Evolutionary conservation across 2,329 filamentous ascomycete genomes (phyloP).

Genomic region (Monilinia laxa): DNA sequence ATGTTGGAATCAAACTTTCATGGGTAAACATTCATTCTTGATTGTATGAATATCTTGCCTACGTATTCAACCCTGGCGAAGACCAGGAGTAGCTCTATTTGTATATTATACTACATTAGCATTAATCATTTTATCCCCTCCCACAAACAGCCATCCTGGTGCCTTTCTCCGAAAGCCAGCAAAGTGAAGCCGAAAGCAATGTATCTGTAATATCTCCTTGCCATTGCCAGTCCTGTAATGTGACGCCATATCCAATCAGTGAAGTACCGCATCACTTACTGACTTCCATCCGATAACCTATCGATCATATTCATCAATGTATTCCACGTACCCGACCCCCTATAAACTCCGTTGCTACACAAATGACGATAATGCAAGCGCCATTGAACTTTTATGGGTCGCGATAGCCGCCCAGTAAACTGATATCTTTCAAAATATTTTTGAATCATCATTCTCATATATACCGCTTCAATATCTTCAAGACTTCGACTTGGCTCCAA

Average conservation of each 20-base stretch:
- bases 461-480: background rate
- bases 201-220: background rate
- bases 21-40: background rate
- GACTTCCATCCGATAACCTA: background rate
- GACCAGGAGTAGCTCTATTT: background rate
- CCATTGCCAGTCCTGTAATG: constrained; percentile 6
- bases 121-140: background rate
- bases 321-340: background rate
- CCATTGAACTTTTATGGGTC: constrained; percentile 1
- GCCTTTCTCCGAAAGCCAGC: background rate
- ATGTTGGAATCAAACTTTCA: background rate
- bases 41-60: background rate
- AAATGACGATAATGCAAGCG: constrained; percentile 13
- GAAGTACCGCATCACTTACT: background rate
- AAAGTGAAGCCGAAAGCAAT: background rate
- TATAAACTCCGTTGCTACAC: constrained; percentile 27
- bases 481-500: constrained; percentile 38
- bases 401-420: background rate
- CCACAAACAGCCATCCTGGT: background rate
- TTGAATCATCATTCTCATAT: background rate
- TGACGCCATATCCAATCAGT: constrained; percentile 14
- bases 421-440: background rate
- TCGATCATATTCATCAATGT: background rate
- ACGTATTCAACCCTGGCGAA: background rate
- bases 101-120: background rate